Evolutionary conservation across 225 moss, liverwort and hornwort species (phyloP).

Genomic region (Anthoceros angustus): DNA sequence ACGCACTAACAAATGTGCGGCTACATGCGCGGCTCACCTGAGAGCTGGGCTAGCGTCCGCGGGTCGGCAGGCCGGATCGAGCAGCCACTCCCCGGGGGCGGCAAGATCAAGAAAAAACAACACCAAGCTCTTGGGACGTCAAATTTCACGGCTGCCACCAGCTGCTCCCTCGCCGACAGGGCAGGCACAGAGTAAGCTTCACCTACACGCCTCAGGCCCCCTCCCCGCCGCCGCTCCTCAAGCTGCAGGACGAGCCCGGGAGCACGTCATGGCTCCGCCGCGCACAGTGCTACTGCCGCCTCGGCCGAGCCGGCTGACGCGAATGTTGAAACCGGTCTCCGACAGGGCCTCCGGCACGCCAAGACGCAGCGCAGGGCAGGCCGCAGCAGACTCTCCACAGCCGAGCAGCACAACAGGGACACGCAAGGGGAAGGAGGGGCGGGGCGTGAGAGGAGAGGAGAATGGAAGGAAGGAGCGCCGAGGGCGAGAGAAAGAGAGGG

Average conservation of each 20-base stretch:
- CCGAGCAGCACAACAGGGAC: too few relatives aligned
- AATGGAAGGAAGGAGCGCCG: background rate
- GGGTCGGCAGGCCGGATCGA: background rate
- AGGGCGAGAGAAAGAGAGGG: conserved; percentile 2
- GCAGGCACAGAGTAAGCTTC: background rate
- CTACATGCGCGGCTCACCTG: background rate
- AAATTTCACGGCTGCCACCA: background rate
- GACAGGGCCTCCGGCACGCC: too few relatives aligned
- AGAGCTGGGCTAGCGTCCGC: background rate
- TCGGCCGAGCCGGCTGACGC: too few relatives aligned
- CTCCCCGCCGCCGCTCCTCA: too few relatives aligned
- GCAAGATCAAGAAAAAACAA: conserved; percentile 2
- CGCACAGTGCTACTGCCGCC: too few relatives aligned
- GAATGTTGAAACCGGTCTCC: too few relatives aligned
- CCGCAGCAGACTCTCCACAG: background rate
- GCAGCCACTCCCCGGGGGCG: background rate
- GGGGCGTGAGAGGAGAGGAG: background rate
- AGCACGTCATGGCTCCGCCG: too few relatives aligned
- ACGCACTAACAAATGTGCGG: background rate
- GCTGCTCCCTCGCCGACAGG: background rate
- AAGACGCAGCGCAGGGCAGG: too few relatives aligned
- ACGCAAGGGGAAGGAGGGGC: background rate
- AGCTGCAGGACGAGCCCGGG: too few relatives aligned
- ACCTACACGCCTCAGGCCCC: too few relatives aligned
- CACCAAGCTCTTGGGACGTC: background rate